A percentile compares a stretch with the other conserved stretches of the same genome.
Evolutionary conservation across 805 yeast species (phyloP).

Genomic region (Clavispora santaluciae): DNA sequence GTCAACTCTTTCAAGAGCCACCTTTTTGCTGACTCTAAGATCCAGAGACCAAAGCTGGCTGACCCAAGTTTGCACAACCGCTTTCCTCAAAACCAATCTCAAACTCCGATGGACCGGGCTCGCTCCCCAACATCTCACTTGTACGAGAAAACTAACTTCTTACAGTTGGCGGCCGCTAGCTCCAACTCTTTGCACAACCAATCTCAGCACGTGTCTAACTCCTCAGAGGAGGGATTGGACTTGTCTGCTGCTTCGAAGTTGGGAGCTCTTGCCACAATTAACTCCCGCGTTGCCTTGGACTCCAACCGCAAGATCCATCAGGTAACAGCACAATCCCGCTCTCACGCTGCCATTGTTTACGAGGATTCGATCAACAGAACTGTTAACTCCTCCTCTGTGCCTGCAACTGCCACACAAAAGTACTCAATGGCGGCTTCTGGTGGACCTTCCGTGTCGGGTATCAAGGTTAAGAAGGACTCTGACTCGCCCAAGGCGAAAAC

Average conservation of each 20-base stretch:
- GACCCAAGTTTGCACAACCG: constrained; percentile 15
- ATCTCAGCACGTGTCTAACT: not conserved
- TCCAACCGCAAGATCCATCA: constrained; percentile 29
- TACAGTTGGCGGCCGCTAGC: constrained; percentile 29
- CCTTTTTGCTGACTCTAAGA: constrained; percentile 14
- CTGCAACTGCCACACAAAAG: constrained; percentile 19
- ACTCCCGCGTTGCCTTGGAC: constrained; percentile 48
- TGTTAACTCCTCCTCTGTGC: constrained; percentile 35
- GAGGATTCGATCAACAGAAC: constrained; percentile 35
- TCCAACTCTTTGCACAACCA: constrained; percentile 9
- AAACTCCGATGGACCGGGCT: constrained; percentile 24
- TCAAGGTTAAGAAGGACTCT: constrained; percentile 3
- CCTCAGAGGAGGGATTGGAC: constrained; percentile 15
- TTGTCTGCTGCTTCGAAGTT: constrained; percentile 49
- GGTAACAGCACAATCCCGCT: constrained; percentile 10
- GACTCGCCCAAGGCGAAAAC: constrained; percentile 6
- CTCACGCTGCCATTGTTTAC: constrained; percentile 8
- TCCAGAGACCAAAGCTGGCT: constrained; percentile 19
- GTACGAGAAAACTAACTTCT: constrained; percentile 40
- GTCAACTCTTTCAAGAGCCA: constrained; percentile 9
- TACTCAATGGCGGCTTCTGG: constrained; percentile 10
- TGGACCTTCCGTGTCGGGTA: constrained; percentile 1
- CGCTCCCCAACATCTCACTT: constrained; percentile 39
- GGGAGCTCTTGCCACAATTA: constrained; percentile 64
- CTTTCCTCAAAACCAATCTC: constrained; percentile 1